phyloP scores from a whole-genome alignment of 192 early-diverging fungal genomes.

The Coemansia brasiliensis region DNA sequence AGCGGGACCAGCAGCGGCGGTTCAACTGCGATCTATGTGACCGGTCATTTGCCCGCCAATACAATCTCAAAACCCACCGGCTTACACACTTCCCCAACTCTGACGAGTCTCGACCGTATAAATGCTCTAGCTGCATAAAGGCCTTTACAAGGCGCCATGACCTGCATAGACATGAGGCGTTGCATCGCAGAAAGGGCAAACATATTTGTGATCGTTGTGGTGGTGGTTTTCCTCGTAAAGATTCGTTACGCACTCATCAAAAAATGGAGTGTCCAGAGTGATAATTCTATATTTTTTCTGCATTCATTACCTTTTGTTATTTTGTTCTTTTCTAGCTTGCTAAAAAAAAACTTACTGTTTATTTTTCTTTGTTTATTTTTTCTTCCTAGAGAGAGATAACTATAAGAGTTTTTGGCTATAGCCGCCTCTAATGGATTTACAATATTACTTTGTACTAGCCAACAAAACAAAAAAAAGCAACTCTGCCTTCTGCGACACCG shows the following conservation, averaged over 20 bases:
- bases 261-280: conserved; percentile 19
- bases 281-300: not conserved
- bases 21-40: conserved; percentile 64
- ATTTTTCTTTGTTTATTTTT: not conserved
- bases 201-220: conserved; percentile 53
- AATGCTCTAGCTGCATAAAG: conserved; percentile 61
- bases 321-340: not conserved
- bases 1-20: conserved; percentile 50
- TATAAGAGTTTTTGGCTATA: too few relatives aligned
- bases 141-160: conserved; percentile 80
- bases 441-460: not conserved
- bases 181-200: conserved; percentile 56
- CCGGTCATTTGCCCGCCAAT: conserved; percentile 73
- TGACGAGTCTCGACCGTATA: conserved; percentile 56
- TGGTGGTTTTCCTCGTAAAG: conserved; percentile 52
- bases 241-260: conserved; percentile 44
- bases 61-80: conserved; percentile 79
- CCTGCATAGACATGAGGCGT: conserved; percentile 64
- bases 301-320: not conserved
- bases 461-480: too few relatives aligned
- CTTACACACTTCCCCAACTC: conserved; percentile 64
- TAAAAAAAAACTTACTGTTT: not conserved
- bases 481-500: too few relatives aligned
- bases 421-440: too few relatives aligned
- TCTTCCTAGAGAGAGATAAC: too few relatives aligned